These are phyloP conservation scores for Chaetomium sp. DNA, from an alignment of 2,329 filamentous ascomycete genomes.

Conservation along the genomic window DNA sequence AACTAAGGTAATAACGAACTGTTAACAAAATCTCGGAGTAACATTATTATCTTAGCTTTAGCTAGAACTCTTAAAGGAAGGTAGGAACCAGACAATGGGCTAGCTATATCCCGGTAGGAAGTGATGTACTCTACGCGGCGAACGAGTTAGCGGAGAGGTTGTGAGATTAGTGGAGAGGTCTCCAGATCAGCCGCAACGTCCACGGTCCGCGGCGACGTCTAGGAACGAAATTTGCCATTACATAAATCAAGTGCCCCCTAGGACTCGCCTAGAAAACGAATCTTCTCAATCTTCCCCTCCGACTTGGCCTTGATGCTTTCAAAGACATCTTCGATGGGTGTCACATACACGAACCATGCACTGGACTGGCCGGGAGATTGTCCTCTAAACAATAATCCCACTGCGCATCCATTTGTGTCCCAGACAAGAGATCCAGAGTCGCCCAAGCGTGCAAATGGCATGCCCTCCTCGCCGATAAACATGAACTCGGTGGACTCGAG, in stretches of 20 bases:
- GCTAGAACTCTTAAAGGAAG: too few species aligned
- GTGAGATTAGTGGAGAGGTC: too few species aligned
- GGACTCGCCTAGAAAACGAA: not conserved
- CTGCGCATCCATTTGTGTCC: not conserved
- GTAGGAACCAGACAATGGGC: too few species aligned
- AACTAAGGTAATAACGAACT: too few species aligned
- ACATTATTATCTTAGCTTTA: too few species aligned
- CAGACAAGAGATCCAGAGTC: constrained; percentile 4
- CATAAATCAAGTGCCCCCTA: not conserved
- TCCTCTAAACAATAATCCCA: constrained; percentile 10
- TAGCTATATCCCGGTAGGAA: too few species aligned
- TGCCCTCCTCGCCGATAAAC: not conserved
- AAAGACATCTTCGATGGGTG: constrained; percentile 9
- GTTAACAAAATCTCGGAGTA: too few species aligned
- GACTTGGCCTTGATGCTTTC: not conserved
- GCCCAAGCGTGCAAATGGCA: not conserved
- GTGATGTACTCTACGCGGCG: too few species aligned
- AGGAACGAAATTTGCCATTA: too few species aligned
- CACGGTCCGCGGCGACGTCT: too few species aligned
- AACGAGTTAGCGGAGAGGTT: too few species aligned
- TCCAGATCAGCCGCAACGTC: too few species aligned
- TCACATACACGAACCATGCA: not conserved
- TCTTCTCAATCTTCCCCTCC: not conserved
- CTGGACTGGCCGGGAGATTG: not conserved
- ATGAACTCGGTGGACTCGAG: not conserved